Conservation (phyloP, 1,284 basidiomycete genomes). For the Afroboletus lepidellus region DNA sequence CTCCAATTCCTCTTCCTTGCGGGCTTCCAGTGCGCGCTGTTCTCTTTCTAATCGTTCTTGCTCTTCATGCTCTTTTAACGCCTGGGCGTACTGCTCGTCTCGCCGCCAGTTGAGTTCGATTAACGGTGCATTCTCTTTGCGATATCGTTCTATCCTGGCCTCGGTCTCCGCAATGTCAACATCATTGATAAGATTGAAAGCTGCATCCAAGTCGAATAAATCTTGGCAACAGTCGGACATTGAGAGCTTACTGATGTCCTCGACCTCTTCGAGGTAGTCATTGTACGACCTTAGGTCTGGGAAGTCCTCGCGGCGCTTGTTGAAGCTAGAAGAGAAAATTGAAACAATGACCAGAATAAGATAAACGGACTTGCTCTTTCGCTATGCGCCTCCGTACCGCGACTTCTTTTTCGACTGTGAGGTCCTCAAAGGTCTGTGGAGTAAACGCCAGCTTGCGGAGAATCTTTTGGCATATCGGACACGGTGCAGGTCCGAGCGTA, state of each 20-base stretch:
- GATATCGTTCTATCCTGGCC: conserved; percentile 76
- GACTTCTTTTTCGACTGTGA: conserved; percentile 96
- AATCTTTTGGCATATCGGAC: conserved; percentile 90
- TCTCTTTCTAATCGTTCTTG: conserved; percentile 68
- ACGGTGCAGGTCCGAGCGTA: conserved; percentile 93
- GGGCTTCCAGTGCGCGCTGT: conserved; percentile 64
- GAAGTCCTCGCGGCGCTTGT: conserved; percentile 93
- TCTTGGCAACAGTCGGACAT: neutral
- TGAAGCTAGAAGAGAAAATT: conserved; percentile 60
- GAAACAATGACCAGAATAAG: neutral
- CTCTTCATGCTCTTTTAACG: conserved; percentile 75
- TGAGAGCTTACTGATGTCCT: conserved; percentile 79
- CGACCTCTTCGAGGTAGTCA: conserved; percentile 94
- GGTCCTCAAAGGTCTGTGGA: conserved; percentile 96
- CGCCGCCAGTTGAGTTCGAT: conserved; percentile 80
- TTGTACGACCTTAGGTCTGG: conserved; percentile 82
- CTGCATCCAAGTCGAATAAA: conserved; percentile 39
- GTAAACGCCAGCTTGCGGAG: conserved; percentile 92
- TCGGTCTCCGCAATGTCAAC: conserved; percentile 86
- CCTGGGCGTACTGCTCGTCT: conserved; percentile 70
- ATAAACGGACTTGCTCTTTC: conserved; percentile 60
- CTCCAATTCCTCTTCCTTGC: conserved; percentile 71
- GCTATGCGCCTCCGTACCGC: conserved; percentile 83
- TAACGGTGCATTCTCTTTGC: conserved; percentile 74
- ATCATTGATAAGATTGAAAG: conserved; percentile 95